Evolutionary conservation across 805 yeast species (phyloP), one percentile per base, ranked within the genome.

Genomic region (Metschnikowia baotianmanensis): DNA sequence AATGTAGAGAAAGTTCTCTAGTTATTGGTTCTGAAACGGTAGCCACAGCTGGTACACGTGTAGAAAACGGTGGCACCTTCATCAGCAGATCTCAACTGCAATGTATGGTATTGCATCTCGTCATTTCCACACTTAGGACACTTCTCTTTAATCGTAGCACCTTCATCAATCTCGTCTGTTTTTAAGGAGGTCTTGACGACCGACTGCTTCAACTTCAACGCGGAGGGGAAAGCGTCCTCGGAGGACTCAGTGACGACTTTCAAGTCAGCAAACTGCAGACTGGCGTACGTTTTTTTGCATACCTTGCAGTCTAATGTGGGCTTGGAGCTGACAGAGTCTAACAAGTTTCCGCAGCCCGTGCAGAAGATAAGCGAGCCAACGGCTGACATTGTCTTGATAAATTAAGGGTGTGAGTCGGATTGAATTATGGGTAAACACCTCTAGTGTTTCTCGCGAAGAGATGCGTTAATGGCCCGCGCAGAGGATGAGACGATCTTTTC

Each of bases 41-140:
- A 88, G 31, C 90, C 89, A 76, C 99, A 93, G 30, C 77, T 69
- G 1, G 96, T 83, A 72, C 99, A 93, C 1, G 99, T 91, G 69
- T 93, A 95, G 62, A 93, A 93, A 25, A 93, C 98, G 8, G 99
- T 93, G 21, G 99, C 96, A 76, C 99, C 99, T 76, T 93, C 99
- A 75, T 93, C 99, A 1, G 99, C 99, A 40, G 96, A 86, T 69
- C 99, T 82, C 55, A 93, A 76, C 67, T 93, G 99, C 52, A 93
- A 72, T 4, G 99, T 93, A 60, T 93, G 98, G 62, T 91, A 93
- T 61, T 83, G 90, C 99, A 95, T 95, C 65, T 93, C 97, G 59
- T 93, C 97, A 65, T 90, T 78, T 36, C 96, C 96, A 78, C 99
- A 93, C 65, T 90, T 81, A n/a, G 98, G 98, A 74, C 99, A 93